These are phyloP conservation scores for Avena eriantha DNA, from an alignment of 176 grass and related monocot genomes.

Conservation along the genomic window DNA sequence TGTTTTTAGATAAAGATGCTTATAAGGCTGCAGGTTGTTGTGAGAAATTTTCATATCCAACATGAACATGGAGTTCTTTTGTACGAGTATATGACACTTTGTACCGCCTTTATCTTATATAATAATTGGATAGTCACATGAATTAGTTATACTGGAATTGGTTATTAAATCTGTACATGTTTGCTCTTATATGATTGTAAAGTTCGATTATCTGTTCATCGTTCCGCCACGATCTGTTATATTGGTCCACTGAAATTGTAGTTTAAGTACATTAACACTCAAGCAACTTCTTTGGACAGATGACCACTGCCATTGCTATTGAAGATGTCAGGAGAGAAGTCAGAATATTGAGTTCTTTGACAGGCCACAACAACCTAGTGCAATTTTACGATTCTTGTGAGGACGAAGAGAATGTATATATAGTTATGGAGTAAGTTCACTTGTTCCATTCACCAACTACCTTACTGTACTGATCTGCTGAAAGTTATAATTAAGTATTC, in stretches of 20 bases:
- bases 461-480: not conserved
- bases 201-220: not conserved
- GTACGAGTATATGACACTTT: not conserved
- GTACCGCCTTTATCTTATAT: not conserved
- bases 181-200: conserved; percentile 28
- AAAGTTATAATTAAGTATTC: conserved; percentile 34
- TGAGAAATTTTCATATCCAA: not conserved
- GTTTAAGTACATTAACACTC: conserved; percentile 24
- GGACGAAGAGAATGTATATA: conserved; percentile 95
- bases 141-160: not conserved
- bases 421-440: conserved; percentile 92
- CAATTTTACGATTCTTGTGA: conserved; percentile 88
- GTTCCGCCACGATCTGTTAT: conserved; percentile 18
- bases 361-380: conserved; percentile 76
- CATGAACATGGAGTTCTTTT: conserved; percentile 25
- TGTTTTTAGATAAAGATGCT: not conserved
- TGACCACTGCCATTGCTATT: conserved; percentile 92
- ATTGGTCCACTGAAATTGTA: conserved; percentile 17
- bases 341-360: conserved; percentile 81
- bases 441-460: conserved; percentile 35
- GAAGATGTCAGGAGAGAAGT: conserved; percentile 97
- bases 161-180: conserved; percentile 1
- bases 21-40: not conserved
- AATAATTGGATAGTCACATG: not conserved
- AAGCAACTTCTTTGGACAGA: conserved; percentile 58